Conservation (phyloP, 2,329 filamentous ascomycete genomes). For the Phyllosticta citriasiana region DNA sequence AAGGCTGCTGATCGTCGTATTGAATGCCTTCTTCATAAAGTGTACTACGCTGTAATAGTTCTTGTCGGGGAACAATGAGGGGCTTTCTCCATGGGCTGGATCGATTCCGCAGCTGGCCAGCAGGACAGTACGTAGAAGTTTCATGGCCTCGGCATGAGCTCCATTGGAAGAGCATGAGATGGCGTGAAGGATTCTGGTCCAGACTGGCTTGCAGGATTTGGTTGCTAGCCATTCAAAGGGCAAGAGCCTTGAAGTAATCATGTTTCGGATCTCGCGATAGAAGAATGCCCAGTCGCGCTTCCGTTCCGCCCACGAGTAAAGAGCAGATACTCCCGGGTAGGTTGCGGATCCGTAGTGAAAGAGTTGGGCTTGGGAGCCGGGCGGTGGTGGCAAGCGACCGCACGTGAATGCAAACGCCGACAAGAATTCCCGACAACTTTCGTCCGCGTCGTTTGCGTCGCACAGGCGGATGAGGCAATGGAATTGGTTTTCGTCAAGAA, state of each 20-base stretch:
- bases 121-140: constrained; percentile 22
- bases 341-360: constrained; percentile 19
- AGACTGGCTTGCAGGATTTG: constrained; percentile 24
- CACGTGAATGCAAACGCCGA: constrained; percentile 16
- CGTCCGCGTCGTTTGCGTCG: constrained; percentile 21
- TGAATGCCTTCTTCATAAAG: constrained; percentile 22
- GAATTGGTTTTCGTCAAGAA: constrained; percentile 20
- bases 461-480: constrained; percentile 22
- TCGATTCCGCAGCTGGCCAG: constrained; percentile 20
- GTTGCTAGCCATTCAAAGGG: constrained; percentile 31
- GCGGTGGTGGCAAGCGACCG: neutral
- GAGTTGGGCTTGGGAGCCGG: constrained; percentile 15
- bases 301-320: constrained; percentile 19
- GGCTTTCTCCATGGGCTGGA: constrained; percentile 17
- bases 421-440: constrained; percentile 26
- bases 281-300: constrained; percentile 24
- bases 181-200: constrained; percentile 24
- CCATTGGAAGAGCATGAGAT: constrained; percentile 22
- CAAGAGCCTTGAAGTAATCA: constrained; percentile 25
- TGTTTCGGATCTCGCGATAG: constrained; percentile 24
- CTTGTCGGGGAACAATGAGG: constrained; percentile 7
- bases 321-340: constrained; percentile 17
- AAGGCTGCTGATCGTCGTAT: neutral
- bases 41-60: constrained; percentile 19
- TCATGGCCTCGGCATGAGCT: constrained; percentile 18